phyloP scores from a whole-genome alignment of 495 filamentous ascomycete genomes.

The Geoglossum glabrum region DNA sequence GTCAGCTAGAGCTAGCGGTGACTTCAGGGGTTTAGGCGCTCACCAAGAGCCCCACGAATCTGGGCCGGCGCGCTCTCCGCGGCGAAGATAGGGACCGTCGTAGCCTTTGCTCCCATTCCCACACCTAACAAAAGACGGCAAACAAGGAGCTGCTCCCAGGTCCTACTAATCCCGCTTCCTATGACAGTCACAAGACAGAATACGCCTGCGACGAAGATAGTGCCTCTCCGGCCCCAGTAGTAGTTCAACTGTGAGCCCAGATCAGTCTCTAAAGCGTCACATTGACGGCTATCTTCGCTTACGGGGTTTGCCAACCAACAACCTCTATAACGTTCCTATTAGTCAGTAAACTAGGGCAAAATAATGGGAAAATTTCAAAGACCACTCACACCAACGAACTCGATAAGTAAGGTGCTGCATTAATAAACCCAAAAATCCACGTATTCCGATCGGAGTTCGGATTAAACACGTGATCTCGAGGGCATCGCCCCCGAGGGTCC shows the following conservation, averaged over 20 bases:
- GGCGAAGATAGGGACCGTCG: conserved; percentile 40
- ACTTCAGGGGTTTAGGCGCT: conserved; percentile 32
- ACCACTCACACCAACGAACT: not conserved
- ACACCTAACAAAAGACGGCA: conserved; percentile 38
- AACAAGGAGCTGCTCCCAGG: conserved; percentile 37
- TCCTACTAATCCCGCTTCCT: conserved; percentile 32
- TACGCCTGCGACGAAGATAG: conserved; percentile 38
- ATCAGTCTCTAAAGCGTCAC: not conserved
- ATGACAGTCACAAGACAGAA: conserved; percentile 39
- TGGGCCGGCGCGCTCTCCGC: conserved; percentile 39
- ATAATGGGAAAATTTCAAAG: not conserved
- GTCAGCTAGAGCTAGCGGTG: conserved; percentile 39
- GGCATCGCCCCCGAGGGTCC: not conserved
- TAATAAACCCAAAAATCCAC: not conserved
- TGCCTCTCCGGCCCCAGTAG: conserved; percentile 19
- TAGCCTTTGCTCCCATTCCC: conserved; percentile 45
- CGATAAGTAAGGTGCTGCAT: not conserved
- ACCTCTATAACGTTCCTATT: not conserved
- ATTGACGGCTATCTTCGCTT: not conserved
- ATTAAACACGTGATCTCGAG: not conserved
- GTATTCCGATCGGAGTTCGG: not conserved
- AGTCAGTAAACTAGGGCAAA: not conserved
- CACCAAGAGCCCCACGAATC: conserved; percentile 42
- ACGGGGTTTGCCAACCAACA: not conserved
- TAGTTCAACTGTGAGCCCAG: not conserved